Evolutionary conservation across 192 early-diverging fungal species (phyloP).

Genomic region (Oehlia diaphana): DNA sequence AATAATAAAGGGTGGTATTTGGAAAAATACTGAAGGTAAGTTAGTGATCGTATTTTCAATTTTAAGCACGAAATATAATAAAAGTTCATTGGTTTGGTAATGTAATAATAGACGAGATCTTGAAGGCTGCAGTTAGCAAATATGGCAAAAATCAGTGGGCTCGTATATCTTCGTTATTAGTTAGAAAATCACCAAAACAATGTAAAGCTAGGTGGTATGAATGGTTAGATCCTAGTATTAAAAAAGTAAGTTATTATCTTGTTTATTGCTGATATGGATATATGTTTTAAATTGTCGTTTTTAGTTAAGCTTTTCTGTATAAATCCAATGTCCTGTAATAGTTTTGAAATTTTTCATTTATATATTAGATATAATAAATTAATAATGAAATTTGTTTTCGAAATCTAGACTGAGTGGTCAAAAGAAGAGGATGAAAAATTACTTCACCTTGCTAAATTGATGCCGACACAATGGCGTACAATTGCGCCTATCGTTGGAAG

Average conservation of each 20-base stretch:
- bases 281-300: too few species aligned
- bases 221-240: conserved; percentile 98
- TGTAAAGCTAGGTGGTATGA: conserved; percentile 99
- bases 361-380: too few species aligned
- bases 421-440: conserved; percentile 98
- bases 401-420: conserved; percentile 87
- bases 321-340: background rate
- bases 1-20: conserved; percentile 90
- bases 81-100: conserved; percentile 77
- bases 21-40: conserved; percentile 99
- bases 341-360: background rate
- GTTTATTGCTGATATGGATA: background rate
- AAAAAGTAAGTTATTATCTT: conserved; percentile 60
- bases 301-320: too few species aligned
- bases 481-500: conserved; percentile 98
- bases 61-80: conserved; percentile 83
- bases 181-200: conserved; percentile 95
- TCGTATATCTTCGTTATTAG: conserved; percentile 93
- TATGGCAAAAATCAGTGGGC: conserved; percentile 99
- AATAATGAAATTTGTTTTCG: background rate
- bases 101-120: conserved; percentile 37
- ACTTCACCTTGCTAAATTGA: conserved; percentile 94
- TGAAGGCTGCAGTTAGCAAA: conserved; percentile 94
- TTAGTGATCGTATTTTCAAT: conserved; percentile 72
- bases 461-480: conserved; percentile 99